These are phyloP conservation scores for Scutellaria barbata DNA, from an alignment of 257 asterid genomes.

Conservation along the genomic window DNA sequence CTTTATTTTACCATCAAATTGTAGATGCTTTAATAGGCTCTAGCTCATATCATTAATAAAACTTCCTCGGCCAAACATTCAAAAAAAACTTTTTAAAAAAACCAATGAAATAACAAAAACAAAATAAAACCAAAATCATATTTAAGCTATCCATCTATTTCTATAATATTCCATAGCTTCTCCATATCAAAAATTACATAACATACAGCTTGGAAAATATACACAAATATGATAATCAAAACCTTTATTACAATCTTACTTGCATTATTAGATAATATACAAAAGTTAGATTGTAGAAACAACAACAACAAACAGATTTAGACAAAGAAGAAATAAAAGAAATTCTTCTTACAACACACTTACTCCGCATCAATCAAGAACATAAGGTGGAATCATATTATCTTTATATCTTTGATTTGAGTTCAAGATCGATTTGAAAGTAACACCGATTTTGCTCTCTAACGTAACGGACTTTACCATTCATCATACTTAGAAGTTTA, in stretches of 20 bases:
- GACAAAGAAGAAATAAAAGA: not conserved
- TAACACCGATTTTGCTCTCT: conserved; percentile 50
- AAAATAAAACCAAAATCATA: no score
- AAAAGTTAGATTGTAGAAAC: no score
- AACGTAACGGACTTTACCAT: conserved; percentile 51
- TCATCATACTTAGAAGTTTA: conserved; percentile 57
- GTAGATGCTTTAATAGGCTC: no score
- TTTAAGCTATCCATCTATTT: no score
- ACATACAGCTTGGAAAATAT: not conserved
- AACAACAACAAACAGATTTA: no score
- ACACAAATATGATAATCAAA: not conserved
- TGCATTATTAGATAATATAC: no score
- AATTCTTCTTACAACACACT: not conserved
- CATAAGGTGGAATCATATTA: conserved; percentile 20
- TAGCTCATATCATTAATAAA: no score
- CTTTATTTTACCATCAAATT: no score
- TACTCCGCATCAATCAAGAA: not conserved
- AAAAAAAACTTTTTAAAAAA: no score
- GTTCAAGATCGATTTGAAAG: conserved; percentile 54
- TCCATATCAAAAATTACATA: not conserved
- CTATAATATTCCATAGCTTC: not conserved
- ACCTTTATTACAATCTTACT: no score
- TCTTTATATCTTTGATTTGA: conserved; percentile 37
- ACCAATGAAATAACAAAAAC: no score
- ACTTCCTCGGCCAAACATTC: no score